Conservation (phyloP, 2,329 filamentous ascomycete species). For the Cercospora sp. region DNA sequence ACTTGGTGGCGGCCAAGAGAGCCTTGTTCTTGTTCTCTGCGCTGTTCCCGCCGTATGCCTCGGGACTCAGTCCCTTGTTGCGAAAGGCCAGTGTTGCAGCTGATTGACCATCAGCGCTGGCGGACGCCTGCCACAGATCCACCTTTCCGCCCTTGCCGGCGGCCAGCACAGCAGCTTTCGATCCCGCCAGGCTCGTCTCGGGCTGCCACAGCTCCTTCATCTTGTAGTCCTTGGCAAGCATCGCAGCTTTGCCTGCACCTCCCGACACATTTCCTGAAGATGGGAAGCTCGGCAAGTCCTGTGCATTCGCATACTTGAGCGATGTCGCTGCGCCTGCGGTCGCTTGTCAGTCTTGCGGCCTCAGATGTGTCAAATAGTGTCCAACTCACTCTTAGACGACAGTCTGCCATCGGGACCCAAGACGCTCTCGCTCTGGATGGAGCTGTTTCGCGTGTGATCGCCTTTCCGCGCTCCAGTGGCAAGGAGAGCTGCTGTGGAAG, state of each 20-base stretch:
- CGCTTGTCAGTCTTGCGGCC: conserved; percentile 1
- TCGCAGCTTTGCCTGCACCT: conserved; percentile 60
- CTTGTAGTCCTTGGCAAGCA: conserved; percentile 61
- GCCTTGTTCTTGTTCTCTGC: conserved; percentile 63
- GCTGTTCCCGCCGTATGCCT: conserved; percentile 50
- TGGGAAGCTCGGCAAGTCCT: conserved; percentile 73
- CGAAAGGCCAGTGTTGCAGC: conserved; percentile 69
- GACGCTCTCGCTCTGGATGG: conserved; percentile 34
- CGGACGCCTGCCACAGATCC: conserved; percentile 54
- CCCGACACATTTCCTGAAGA: conserved; percentile 70
- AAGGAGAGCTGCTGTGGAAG: conserved; percentile 63
- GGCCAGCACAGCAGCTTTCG: conserved; percentile 73
- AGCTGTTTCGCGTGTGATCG: conserved; percentile 25
- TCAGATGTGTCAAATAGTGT: background rate
- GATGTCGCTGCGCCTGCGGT: conserved; percentile 58
- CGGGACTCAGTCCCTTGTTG: conserved; percentile 50
- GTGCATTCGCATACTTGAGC: conserved; percentile 70
- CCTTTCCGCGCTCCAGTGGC: conserved; percentile 46
- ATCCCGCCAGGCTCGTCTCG: conserved; percentile 63
- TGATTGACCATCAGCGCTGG: conserved; percentile 59
- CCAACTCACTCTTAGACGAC: conserved; percentile 56
- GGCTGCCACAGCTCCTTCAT: conserved; percentile 64
- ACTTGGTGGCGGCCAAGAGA: conserved; percentile 72
- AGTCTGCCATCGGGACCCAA: conserved; percentile 57
- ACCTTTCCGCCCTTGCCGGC: conserved; percentile 54